A percentile compares a stretch with the other conserved stretches of the same genome.
These are phyloP conservation scores for Solanum sitiens DNA, from an alignment of 257 asterid species.

Conservation along the genomic window DNA sequence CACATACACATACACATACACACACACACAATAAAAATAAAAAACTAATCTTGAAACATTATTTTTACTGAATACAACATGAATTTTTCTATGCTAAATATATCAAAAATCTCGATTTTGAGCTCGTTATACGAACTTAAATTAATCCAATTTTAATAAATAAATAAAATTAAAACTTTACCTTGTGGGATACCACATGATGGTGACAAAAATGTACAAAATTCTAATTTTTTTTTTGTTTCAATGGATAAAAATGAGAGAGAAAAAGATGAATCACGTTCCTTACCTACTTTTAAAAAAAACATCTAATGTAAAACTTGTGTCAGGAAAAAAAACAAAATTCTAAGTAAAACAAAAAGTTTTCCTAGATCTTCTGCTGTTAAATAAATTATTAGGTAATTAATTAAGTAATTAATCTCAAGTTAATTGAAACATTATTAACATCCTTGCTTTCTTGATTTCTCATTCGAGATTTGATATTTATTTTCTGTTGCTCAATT, in stretches of 20 bases:
- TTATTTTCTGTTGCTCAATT: not conserved
- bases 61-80: not conserved
- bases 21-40: not conserved
- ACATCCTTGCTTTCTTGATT: not conserved
- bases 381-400: not conserved
- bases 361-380: not conserved
- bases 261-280: not conserved
- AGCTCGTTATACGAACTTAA: not conserved
- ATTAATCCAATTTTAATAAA: not conserved
- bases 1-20: not conserved
- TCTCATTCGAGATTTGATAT: not conserved
- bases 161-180: too few relatives aligned
- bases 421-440: not conserved
- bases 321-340: not conserved
- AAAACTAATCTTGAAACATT: not conserved
- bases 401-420: not conserved
- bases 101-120: not conserved
- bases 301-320: not conserved
- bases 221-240: not conserved
- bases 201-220: slow-evolving; percentile 7
- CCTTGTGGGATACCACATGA: slow-evolving; percentile 7
- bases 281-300: not conserved
- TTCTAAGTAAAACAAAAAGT: not conserved
- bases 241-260: not conserved
- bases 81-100: not conserved